Evolutionary conservation across 108 stramenopile genomes (phyloP).

Genomic region (Fistulifera pelliculosa): DNA sequence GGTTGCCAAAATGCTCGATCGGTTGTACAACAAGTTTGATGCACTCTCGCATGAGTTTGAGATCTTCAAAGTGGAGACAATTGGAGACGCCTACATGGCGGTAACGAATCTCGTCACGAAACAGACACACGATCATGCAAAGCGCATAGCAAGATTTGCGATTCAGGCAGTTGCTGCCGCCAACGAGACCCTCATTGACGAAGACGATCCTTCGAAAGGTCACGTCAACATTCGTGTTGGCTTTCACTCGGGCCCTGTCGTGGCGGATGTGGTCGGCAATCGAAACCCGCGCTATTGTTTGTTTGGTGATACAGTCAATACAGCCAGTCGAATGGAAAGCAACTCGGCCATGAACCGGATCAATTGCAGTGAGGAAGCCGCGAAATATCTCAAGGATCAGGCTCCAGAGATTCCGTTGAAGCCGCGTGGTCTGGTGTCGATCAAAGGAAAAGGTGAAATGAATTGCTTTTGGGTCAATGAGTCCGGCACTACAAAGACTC

Average conservation of each 20-base stretch:
- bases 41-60: conserved; percentile 46
- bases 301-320: conserved; percentile 83
- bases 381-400: conserved; percentile 29
- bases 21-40: conserved; percentile 58
- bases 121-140: conserved; percentile 53
- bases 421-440: conserved; percentile 40
- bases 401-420: conserved; percentile 31
- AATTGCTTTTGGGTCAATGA: conserved; percentile 48
- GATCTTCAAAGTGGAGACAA: conserved; percentile 75
- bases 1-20: conserved; percentile 56
- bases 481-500: conserved; percentile 22
- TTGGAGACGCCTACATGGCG: conserved; percentile 67
- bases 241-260: conserved; percentile 56
- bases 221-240: conserved; percentile 63
- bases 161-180: conserved; percentile 52
- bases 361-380: conserved; percentile 42
- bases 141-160: conserved; percentile 65
- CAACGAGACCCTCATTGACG: conserved; percentile 36
- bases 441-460: conserved; percentile 71
- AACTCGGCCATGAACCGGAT: conserved; percentile 2
- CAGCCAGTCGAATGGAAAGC: conserved; percentile 17
- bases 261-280: conserved; percentile 57
- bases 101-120: conserved; percentile 55
- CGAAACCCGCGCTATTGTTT: conserved; percentile 49
- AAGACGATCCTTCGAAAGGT: conserved; percentile 37